These are phyloP conservation scores for Penicillium fuscoglaucum DNA, from an alignment of 2,329 filamentous ascomycete species.

Conservation along the genomic window DNA sequence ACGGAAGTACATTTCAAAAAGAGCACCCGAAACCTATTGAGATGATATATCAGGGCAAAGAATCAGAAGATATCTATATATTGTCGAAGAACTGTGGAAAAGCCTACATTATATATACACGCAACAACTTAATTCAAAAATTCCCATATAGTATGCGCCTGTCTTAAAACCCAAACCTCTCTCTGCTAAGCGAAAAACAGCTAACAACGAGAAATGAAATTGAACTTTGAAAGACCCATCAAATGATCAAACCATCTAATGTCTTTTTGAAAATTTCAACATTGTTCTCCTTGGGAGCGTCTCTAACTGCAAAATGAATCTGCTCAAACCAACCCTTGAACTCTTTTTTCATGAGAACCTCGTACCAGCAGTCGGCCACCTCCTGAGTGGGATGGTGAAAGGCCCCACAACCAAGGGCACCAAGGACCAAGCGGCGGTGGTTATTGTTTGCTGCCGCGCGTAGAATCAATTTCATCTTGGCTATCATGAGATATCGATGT, in stretches of 20 bases:
- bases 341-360: conserved; percentile 62
- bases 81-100: neutral
- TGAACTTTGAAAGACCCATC: neutral
- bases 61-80: neutral
- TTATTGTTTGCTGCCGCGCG: conserved; percentile 59
- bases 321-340: conserved; percentile 66
- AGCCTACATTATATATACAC: neutral
- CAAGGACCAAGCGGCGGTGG: conserved; percentile 63
- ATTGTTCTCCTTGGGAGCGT: neutral
- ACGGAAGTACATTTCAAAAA: neutral
- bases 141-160: neutral
- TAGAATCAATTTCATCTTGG: conserved; percentile 63
- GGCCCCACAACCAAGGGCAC: conserved; percentile 68
- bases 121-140: neutral
- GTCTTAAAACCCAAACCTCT: neutral
- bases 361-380: conserved; percentile 63
- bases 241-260: neutral
- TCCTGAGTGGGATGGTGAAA: conserved; percentile 63
- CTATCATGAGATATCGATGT: conserved; percentile 58
- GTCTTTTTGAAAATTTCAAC: neutral
- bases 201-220: neutral
- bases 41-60: neutral
- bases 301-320: conserved; percentile 62
- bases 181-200: neutral
- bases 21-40: neutral